phyloP scores from a whole-genome alignment of 129 eudicot genomes.

The Sambucus nigra region DNA sequence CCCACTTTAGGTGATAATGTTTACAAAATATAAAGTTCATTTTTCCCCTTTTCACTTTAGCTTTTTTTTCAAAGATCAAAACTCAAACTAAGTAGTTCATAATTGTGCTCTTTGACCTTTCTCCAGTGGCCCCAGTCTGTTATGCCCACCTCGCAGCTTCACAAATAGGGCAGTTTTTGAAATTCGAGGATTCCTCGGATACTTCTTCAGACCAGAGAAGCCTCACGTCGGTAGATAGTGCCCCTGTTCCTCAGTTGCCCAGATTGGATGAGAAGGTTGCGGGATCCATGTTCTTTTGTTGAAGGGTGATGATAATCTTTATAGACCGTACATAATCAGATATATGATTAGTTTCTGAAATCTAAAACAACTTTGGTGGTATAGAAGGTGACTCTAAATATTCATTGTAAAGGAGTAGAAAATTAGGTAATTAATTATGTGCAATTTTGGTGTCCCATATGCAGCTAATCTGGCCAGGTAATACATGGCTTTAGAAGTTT shows the following conservation, averaged over 20 bases:
- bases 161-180: constrained; percentile 76
- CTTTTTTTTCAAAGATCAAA: not conserved
- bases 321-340: not conserved
- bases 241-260: constrained; percentile 58
- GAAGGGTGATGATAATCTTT: constrained; percentile 14
- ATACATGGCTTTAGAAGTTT: not conserved
- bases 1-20: too few relatives aligned
- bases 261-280: constrained; percentile 53
- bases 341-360: not conserved
- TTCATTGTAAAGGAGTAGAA: not conserved
- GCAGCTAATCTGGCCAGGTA: not conserved
- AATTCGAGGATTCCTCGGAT: constrained; percentile 53
- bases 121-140: constrained; percentile 76
- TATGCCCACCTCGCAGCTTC: constrained; percentile 95
- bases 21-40: too few relatives aligned
- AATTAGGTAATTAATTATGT: not conserved
- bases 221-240: constrained; percentile 34
- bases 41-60: not conserved
- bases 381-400: not conserved
- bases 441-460: not conserved
- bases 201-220: constrained; percentile 35
- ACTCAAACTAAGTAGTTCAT: not conserved
- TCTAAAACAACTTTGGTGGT: constrained; percentile 7
- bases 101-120: not conserved
- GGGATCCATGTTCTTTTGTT: constrained; percentile 91